Conservation (phyloP, 352 stramenopile genomes). For the Peronospora farinosa region DNA sequence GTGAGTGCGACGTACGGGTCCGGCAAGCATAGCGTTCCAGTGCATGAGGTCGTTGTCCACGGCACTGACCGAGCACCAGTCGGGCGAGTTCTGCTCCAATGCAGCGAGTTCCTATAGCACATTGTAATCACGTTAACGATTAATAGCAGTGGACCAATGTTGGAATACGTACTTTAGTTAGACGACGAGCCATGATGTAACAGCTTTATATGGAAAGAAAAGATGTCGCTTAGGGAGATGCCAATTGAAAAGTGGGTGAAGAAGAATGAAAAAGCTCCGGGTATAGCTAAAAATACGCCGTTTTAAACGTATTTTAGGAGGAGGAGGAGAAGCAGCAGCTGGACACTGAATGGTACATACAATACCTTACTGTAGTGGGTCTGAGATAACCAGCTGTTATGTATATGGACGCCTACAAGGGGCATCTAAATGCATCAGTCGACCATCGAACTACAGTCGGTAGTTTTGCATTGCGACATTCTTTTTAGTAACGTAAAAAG, state of each 20-base stretch:
- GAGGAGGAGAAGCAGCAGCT: neutral
- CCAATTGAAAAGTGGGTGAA: constrained; percentile 26
- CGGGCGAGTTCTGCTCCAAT: constrained; percentile 86
- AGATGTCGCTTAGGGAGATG: constrained; percentile 13
- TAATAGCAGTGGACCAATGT: neutral
- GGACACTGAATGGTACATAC: no score
- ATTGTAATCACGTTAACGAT: neutral
- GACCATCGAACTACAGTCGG: no score
- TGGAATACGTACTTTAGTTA: constrained; percentile 59
- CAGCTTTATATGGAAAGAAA: neutral
- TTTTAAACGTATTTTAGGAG: constrained; percentile 26
- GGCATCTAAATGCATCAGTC: constrained; percentile 22
- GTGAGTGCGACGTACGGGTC: constrained; percentile 50
- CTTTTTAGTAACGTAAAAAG: no score
- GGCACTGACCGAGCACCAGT: constrained; percentile 83
- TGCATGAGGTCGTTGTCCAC: constrained; percentile 87
- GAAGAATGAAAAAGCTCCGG: neutral
- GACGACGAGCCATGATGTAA: constrained; percentile 58
- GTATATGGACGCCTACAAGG: no score
- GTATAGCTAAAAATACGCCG: constrained; percentile 1
- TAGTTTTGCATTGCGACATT: no score
- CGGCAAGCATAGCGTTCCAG: constrained; percentile 87
- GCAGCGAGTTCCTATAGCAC: constrained; percentile 67
- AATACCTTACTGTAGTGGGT: constrained; percentile 5
- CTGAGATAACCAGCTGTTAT: constrained; percentile 7